Base-by-base conservation (phyloP, 192 early-diverging fungal species). In the Linnemannia exigua region DNA sequence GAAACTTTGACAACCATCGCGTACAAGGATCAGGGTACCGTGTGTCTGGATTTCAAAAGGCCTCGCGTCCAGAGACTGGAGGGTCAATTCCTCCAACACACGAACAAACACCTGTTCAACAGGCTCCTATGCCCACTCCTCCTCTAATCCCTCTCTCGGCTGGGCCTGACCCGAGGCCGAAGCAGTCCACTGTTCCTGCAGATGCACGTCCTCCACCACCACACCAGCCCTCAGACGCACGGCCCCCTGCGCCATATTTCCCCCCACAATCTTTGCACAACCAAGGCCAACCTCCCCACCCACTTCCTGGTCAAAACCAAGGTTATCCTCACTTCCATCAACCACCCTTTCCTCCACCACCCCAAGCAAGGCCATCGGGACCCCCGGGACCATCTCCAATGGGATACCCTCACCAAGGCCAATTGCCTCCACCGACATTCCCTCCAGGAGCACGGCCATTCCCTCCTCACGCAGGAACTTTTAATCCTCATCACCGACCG, bases 11-110 rank as follows among this genome's bases (percentile, higher is more conserved):
- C 38, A 22, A 52, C 9, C 36, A 37, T 7, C 28, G 61, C 11
- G 54, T 47, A 31, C 48, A 70, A 44, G 73, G 72, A 16, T 75
- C 76, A 31, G 77, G 77, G 12, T 85, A 85, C 35, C 77, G 74
- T 12, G 74, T 85, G 17, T 85, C 82, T 41, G 82, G 82, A 20
- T 85, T 85, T 44, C 82, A 85, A n/a, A 85, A 76, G 68, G 82
- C 82, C 0, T 52, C 77, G 12, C 77, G 77, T 61, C 82, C 82
- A 12, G 82, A 85, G 46, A 76, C 82, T 8, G 82, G 82, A 2
- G 77, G 75, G 33, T 51, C 63, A 17, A 5, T 50, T 11, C 12
- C 54, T 38, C 22, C 54, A 63, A 12, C 37, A 37, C 47, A 38
- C 70, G 14, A 38, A 12, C 70, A 16, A 46, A 11, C 70, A 11